Conservation (phyloP, 208 protist species). For the Leishmania lainsoni region DNA sequence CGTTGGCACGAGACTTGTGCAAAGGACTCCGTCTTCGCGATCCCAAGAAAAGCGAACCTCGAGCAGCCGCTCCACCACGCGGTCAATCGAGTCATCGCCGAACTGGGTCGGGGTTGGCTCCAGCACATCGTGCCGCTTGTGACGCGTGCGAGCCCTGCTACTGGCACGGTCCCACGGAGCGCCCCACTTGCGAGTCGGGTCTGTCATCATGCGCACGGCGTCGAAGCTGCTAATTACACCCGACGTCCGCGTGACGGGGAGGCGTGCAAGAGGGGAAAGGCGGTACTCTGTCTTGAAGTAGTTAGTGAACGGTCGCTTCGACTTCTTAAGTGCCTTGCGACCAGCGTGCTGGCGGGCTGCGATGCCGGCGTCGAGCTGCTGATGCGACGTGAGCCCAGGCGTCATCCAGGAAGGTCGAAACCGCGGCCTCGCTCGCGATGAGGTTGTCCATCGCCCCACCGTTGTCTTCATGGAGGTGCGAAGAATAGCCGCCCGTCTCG, state of each 20-base stretch:
- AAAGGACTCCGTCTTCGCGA: constrained; percentile 70
- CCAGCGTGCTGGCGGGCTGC: constrained; percentile 68
- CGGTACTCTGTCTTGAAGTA: constrained; percentile 80
- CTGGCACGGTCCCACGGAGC: constrained; percentile 62
- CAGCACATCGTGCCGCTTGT: constrained; percentile 72
- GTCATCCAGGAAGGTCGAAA: constrained; percentile 59
- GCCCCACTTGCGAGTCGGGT: constrained; percentile 51
- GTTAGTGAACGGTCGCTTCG: constrained; percentile 70
- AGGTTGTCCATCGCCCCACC: constrained; percentile 14
- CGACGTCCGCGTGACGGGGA: constrained; percentile 13
- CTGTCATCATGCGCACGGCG: constrained; percentile 64
- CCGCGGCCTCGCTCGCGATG: constrained; percentile 22
- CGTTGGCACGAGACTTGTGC: constrained; percentile 59
- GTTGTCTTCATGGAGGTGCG: constrained; percentile 25
- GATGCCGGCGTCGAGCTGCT: constrained; percentile 82
- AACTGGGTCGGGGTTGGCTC: constrained; percentile 55
- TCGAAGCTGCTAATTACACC: constrained; percentile 52
- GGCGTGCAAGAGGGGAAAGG: constrained; percentile 40
- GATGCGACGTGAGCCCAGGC: constrained; percentile 63
- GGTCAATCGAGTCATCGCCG: constrained; percentile 71
- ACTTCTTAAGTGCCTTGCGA: constrained; percentile 73
- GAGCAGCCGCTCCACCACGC: constrained; percentile 56
- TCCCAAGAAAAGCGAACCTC: constrained; percentile 88
- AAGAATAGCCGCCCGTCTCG: background rate
- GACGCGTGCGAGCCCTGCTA: constrained; percentile 31